These are phyloP conservation scores for Colletotrichum lini DNA, from an alignment of 2,329 filamentous ascomycete species.

Conservation along the genomic window DNA sequence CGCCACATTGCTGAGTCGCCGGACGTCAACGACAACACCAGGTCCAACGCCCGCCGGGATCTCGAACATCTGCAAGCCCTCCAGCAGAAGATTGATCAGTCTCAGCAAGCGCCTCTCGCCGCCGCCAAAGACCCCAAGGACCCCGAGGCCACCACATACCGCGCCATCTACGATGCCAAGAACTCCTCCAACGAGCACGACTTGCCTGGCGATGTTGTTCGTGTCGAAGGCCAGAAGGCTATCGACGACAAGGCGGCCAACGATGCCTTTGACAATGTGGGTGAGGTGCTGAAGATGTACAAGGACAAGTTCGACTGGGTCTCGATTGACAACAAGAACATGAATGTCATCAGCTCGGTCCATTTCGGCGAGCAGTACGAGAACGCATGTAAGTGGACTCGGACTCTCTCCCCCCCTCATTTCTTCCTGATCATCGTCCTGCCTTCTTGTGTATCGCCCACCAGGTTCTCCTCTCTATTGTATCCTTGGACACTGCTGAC, in stretches of 20 bases:
- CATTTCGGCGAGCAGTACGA: slow-evolving; percentile 66
- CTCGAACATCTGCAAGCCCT: slow-evolving; percentile 56
- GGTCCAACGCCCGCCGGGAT: slow-evolving; percentile 54
- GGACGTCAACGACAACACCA: slow-evolving; percentile 56
- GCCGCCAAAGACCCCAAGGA: slow-evolving; percentile 46
- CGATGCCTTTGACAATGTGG: slow-evolving; percentile 65
- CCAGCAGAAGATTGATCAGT: slow-evolving; percentile 48
- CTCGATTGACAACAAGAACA: slow-evolving; percentile 66
- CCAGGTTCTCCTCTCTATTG: neutral
- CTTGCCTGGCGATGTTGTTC: slow-evolving; percentile 60
- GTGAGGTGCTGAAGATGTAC: slow-evolving; percentile 65
- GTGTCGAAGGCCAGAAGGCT: slow-evolving; percentile 59
- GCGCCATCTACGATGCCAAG: slow-evolving; percentile 62
- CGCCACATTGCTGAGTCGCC: slow-evolving; percentile 18
- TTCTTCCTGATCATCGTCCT: neutral
- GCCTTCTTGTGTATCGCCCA: too few relatives aligned
- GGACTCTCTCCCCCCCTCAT: neutral
- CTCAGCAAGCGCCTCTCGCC: slow-evolving; percentile 45
- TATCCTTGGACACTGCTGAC: neutral
- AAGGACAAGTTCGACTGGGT: slow-evolving; percentile 63
- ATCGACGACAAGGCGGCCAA: slow-evolving; percentile 61
- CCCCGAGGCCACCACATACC: slow-evolving; percentile 50
- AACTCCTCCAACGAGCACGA: slow-evolving; percentile 52
- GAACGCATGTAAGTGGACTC: slow-evolving; percentile 62
- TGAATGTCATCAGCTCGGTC: slow-evolving; percentile 65